Conservation (phyloP, 192 early-diverging fungal species). For the Geranomyces variabilis region DNA sequence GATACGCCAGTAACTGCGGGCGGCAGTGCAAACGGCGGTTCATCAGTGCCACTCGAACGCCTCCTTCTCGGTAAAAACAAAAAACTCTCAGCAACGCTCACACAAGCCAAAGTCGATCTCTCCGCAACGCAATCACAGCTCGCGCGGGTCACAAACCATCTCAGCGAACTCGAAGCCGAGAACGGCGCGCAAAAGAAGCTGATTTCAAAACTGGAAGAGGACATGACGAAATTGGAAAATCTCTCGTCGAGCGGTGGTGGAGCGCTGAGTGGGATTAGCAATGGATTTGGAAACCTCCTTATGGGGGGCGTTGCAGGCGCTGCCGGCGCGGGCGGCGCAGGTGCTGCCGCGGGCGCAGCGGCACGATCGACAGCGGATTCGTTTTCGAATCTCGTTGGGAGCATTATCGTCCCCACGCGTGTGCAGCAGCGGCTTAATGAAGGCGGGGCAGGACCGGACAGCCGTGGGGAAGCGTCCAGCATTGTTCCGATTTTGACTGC, state of each 20-base stretch:
- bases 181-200: conserved; percentile 61
- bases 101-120: conserved; percentile 55
- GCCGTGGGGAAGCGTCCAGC: conserved; percentile 10
- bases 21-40: conserved; percentile 24
- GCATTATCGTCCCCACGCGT: conserved; percentile 1
- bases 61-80: conserved; percentile 85
- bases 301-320: too few species aligned
- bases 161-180: conserved; percentile 49
- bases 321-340: background rate
- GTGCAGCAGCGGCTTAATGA: background rate
- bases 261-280: background rate
- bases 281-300: too few species aligned
- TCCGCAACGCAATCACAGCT: background rate
- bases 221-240: conserved; percentile 46
- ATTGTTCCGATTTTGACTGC: conserved; percentile 86
- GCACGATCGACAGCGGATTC: background rate
- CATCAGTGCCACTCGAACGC: conserved; percentile 66
- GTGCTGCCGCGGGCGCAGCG: background rate
- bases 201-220: conserved; percentile 55
- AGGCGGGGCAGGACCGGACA: conserved; percentile 1
- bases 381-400: conserved; percentile 5
- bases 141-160: conserved; percentile 16
- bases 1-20: conserved; percentile 33
- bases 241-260: background rate
- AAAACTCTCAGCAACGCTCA: conserved; percentile 72